These are phyloP conservation scores for Starmerella stigmatis DNA, from an alignment of 805 yeast species.

Conservation along the genomic window DNA sequence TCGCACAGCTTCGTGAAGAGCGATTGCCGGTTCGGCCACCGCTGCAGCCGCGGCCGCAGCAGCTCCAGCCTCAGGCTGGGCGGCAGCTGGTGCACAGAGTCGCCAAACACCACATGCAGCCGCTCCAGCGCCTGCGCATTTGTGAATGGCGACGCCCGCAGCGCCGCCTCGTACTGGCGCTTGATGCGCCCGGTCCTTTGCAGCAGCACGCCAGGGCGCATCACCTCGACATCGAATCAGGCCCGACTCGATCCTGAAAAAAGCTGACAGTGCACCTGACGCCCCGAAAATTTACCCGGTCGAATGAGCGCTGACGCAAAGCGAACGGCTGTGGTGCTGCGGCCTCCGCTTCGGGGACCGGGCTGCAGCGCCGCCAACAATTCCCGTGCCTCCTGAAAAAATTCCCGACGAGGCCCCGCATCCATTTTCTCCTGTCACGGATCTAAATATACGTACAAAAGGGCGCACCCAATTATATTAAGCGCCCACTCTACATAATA, in stretches of 20 bases:
- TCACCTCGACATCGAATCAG: neutral
- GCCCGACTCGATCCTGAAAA: neutral
- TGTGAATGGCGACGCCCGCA: neutral
- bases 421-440: too few species aligned
- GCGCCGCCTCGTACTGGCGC: neutral
- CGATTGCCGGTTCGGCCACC: constrained; percentile 9
- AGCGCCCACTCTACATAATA: too few species aligned
- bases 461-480: too few species aligned
- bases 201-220: constrained; percentile 5
- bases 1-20: constrained; percentile 14
- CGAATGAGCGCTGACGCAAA: neutral
- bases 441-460: too few species aligned
- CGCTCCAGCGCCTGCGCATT: neutral
- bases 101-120: constrained; percentile 15
- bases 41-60: constrained; percentile 19
- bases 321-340: too few species aligned
- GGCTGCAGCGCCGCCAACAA: too few species aligned
- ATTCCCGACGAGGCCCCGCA: too few species aligned
- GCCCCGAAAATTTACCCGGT: too few species aligned
- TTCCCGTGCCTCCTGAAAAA: too few species aligned
- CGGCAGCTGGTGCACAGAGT: constrained; percentile 13
- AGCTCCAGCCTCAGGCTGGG: constrained; percentile 19
- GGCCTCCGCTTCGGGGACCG: too few species aligned
- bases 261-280: neutral
- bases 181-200: neutral